Percentiles rank a stretch among this genome's conserved stretches.
Conservation (phyloP, 2,329 filamentous ascomycete genomes). For the Sclerotinia sclerotiorum region DNA sequence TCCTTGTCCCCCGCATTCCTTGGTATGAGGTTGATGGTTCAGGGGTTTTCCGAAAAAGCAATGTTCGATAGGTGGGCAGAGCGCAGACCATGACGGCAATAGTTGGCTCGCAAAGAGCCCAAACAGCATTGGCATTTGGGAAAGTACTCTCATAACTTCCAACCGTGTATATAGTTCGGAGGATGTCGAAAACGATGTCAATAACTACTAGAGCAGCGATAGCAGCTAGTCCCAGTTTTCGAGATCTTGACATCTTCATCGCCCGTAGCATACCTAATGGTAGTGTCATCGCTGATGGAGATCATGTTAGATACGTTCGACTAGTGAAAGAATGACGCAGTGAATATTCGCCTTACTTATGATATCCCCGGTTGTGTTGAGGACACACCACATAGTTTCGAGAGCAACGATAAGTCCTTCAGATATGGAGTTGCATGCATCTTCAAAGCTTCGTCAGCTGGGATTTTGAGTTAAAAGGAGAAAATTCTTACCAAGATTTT, state of each 20-base stretch:
- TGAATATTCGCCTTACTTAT: conserved; percentile 4
- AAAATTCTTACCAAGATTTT: conserved; percentile 5
- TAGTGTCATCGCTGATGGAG: not conserved
- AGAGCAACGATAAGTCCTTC: not conserved
- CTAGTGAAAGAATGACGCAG: not conserved
- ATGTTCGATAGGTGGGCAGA: conserved; percentile 18
- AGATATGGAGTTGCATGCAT: not conserved
- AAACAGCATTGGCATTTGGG: conserved; percentile 15
- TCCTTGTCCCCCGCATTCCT: conserved; percentile 7
- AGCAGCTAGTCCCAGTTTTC: conserved; percentile 10
- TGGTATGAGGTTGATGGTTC: conserved; percentile 13
- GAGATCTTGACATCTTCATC: conserved; percentile 6
- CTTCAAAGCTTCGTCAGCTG: not conserved
- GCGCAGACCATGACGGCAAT: conserved; percentile 22
- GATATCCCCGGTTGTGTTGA: conserved; percentile 16
- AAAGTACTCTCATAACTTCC: conserved; percentile 1
- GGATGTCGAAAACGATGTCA: conserved; percentile 20
- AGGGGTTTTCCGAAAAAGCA: conserved; percentile 14
- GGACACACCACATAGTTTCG: conserved; percentile 19
- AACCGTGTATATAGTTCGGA: conserved; percentile 19
- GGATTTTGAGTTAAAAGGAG: fast-evolving
- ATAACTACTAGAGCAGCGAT: conserved; percentile 16
- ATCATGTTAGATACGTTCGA: not conserved
- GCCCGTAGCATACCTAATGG: conserved; percentile 12
- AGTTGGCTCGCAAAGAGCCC: conserved; percentile 17